Evolutionary conservation across 441 rosid genomes (phyloP), one percentile per base, ranked within the genome.

Genomic region (Dalechampia spathulata): DNA sequence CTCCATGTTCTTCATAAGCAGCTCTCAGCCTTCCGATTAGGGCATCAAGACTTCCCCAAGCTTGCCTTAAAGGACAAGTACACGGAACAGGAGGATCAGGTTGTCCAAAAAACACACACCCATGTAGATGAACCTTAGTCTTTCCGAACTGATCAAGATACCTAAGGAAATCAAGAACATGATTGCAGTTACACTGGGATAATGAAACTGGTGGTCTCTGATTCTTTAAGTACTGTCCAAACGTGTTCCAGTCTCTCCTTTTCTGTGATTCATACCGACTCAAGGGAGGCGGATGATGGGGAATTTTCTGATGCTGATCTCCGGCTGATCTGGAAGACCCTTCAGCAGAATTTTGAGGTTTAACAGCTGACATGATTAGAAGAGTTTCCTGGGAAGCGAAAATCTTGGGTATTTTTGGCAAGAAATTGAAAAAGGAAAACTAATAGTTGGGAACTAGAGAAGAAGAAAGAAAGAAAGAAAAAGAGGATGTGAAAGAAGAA

Each of bases 31-130:
- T 77, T 48, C 96, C 96, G 71, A 87, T 87, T 72, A 88, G 85
- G 10, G 96, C 94, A 70, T 88, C 96, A 20, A 88, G 83, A 67
- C 96, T 88, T 5, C 96, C 96, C 96, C 96, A 88, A n/a, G 96
- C 96, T 66, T 88, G 96, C 53, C 78, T 78, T 12, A 88, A 61
- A 3, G 96, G 94, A 60, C 96, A 88, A 49, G 80, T 81, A 63
- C 96, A 88, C 40, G 86, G 89, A 26, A 87, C 91, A 0, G 84
- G 78, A 9, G 96, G 94, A 55, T 83, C 94, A 1, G 87, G 87
- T 57, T 88, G 91, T 48, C 96, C 96, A 21, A 79, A 88, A 41
- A 78, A 85, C 42, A 78, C 74, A 41, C 96, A 88, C 28, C 89
- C 94, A 49, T 78, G 78, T 27, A 74, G 41, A 70, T 88, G 96